Conservation (phyloP, 331 rosid genomes). For the Pyrus hybrid region DNA sequence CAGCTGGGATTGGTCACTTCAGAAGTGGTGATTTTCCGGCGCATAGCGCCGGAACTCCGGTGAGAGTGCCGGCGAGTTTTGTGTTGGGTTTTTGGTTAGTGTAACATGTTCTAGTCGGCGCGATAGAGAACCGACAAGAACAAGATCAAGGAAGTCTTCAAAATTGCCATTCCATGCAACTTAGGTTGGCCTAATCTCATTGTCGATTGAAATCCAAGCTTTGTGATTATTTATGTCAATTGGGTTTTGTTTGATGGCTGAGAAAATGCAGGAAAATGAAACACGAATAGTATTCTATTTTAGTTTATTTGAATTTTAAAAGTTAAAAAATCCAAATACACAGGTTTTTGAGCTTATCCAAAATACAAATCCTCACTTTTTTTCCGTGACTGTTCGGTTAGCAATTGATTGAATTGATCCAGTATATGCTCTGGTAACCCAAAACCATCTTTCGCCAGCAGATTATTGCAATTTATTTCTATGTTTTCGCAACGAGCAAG, state of each 20-base stretch:
- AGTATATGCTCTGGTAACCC: no score
- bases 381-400: no score
- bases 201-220: background rate
- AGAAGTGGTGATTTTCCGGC: conserved; percentile 17
- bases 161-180: conserved; percentile 75
- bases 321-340: no score
- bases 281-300: background rate
- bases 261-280: conserved; percentile 7
- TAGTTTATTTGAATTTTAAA: no score
- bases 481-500: no score
- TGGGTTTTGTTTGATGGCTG: conserved; percentile 23
- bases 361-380: no score
- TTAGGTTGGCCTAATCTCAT: conserved; percentile 42
- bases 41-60: conserved; percentile 17
- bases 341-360: no score
- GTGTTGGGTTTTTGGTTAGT: conserved; percentile 17
- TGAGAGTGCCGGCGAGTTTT: no score
- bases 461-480: no score
- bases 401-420: no score
- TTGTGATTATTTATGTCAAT: background rate
- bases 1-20: conserved; percentile 18
- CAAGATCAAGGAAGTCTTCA: conserved; percentile 63
- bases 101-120: conserved; percentile 72
- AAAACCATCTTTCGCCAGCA: no score
- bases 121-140: conserved; percentile 89